Evolutionary conservation across 345 rosid species (phyloP), one percentile per base, ranked within the genome.

Genomic region (Gossypium anomalum): DNA sequence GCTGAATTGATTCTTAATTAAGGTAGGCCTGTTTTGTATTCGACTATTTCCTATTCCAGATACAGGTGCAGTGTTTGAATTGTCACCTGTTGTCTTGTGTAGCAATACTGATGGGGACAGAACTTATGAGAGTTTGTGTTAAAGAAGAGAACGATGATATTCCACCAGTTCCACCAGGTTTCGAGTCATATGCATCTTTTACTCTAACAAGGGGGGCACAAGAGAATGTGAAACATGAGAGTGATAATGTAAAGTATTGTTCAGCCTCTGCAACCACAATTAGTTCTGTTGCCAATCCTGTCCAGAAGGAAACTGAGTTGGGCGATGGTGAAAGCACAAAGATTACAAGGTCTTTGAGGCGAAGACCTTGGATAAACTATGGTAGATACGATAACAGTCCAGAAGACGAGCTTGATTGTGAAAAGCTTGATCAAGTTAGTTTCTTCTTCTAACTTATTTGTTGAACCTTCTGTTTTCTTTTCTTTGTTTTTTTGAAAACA

Each of bases 131-230:
- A 83, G 85, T 89, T 70, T 81, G 87, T 80, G 82, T 86, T 67
- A 90, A 93, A 85, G 97, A 90, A 80, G 97, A 96, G 66, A 93
- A 82, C 67, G 98, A 92, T 38, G 98, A 93, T 12, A 72, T 93
- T 78, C 98, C 91, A 23, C 81, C 93, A 72, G 89, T 90, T 74
- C 99, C 99, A 16, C 99, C 98, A 64, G 99, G 99, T 29, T 96
- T 96, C 62, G 99, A 93, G 85, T 84, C 98, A 38, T 90, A 86
- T 84, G 85, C 95, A 57, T 83, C 97, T 64, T 89, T 93, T 77
- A 84, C 86, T 38, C 68, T 90, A 79, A 92, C 79, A 72, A 85
- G 75, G 58, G 82, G 77, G 63, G 82, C 80, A 44, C 81, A 86
- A 60, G 89, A 78, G 71, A 71, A 34, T 64, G 85, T 80, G 57